phyloP scores from a whole-genome alignment of 1,284 basidiomycete genomes.

The Lentinula novae-zelandiae region DNA sequence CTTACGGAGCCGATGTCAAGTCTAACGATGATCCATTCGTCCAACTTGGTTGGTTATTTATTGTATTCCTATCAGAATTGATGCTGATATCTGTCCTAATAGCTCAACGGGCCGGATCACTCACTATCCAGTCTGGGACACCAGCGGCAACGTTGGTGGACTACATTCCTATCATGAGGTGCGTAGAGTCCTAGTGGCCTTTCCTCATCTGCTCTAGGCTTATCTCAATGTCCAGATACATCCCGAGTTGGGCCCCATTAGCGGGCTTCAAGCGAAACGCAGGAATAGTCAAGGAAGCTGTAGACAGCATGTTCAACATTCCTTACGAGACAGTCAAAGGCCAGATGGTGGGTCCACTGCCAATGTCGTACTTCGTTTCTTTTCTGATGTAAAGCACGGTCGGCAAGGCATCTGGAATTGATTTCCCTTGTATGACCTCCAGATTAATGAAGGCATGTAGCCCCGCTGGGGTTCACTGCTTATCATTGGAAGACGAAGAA shows the following conservation, averaged over 20 bases:
- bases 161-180: constrained; percentile 50
- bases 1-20: constrained; percentile 40
- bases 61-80: constrained; percentile 23
- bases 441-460: constrained; percentile 40
- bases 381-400: constrained; percentile 5
- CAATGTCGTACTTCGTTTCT: background rate
- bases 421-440: constrained; percentile 50
- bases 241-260: constrained; percentile 56
- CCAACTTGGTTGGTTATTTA: constrained; percentile 28
- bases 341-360: constrained; percentile 36
- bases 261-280: constrained; percentile 53
- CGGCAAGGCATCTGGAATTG: constrained; percentile 36
- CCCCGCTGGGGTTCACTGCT: constrained; percentile 23
- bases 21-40: constrained; percentile 39
- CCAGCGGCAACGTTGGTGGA: constrained; percentile 54
- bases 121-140: constrained; percentile 46
- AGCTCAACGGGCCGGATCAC: constrained; percentile 44
- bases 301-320: constrained; percentile 43
- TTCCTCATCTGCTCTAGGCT: background rate
- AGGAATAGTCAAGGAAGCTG: constrained; percentile 36
- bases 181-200: constrained; percentile 7
- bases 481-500: constrained; percentile 41
- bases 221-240: constrained; percentile 31
- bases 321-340: constrained; percentile 52
- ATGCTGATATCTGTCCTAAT: constrained; percentile 16